Percentiles rank a stretch among this genome's conserved stretches.
Evolutionary conservation across 2,329 filamentous ascomycete genomes (phyloP).

Genomic region (Zasmidium angulare): DNA sequence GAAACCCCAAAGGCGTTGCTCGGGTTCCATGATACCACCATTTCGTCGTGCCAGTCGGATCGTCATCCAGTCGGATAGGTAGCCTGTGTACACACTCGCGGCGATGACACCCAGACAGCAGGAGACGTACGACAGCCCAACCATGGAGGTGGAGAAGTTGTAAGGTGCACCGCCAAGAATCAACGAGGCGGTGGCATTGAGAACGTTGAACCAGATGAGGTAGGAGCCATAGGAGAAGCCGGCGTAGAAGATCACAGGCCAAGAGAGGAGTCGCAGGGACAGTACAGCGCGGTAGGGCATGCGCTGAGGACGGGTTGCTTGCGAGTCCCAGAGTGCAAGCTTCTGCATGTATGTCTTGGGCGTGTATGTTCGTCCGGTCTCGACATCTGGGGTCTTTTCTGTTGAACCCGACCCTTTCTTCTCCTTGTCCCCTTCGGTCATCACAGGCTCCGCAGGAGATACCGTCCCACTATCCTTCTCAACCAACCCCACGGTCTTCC

Average conservation of each 20-base stretch:
- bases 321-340: conserved; percentile 16
- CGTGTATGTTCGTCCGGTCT: conserved; percentile 5
- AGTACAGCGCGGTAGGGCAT: conserved; percentile 33
- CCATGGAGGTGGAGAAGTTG: conserved; percentile 37
- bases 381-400: neutral
- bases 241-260: conserved; percentile 39
- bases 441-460: neutral
- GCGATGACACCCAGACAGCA: conserved; percentile 37
- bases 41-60: conserved; percentile 37
- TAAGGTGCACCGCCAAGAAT: conserved; percentile 37
- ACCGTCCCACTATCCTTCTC: neutral
- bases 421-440: neutral
- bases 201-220: conserved; percentile 26
- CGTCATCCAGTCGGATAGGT: conserved; percentile 35
- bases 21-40: conserved; percentile 39
- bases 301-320: conserved; percentile 22
- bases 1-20: conserved; percentile 42
- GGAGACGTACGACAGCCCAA: conserved; percentile 38
- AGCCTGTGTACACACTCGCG: conserved; percentile 35
- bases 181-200: conserved; percentile 40
- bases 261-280: conserved; percentile 39
- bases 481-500: conserved; percentile 11
- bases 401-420: neutral
- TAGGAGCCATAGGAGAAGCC: conserved; percentile 41
- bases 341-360: conserved; percentile 24